phyloP scores from a whole-genome alignment of 148 eudicot species.

The Amaranthus palmeri region DNA sequence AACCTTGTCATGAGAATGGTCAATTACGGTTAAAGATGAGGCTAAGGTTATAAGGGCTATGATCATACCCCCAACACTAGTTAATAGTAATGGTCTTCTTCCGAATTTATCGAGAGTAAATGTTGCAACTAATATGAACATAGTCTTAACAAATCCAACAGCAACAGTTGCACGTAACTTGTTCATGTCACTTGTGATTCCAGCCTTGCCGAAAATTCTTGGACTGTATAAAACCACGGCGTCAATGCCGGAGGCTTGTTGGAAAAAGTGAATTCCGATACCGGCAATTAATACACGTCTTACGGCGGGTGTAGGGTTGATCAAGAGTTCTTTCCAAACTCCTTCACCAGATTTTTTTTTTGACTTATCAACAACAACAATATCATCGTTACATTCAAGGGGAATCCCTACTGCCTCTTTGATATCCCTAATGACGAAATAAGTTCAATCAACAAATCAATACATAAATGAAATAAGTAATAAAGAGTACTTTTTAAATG shows the following conservation, averaged over 20 bases:
- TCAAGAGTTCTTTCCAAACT: slow-evolving; percentile 57
- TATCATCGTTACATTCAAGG: slow-evolving; percentile 49
- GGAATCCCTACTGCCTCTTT: slow-evolving; percentile 72
- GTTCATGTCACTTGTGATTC: slow-evolving; percentile 36
- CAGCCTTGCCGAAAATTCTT: slow-evolving; percentile 53
- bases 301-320: slow-evolving; percentile 44
- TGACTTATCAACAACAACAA: slow-evolving; percentile 36
- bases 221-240: slow-evolving; percentile 71
- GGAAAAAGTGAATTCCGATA: slow-evolving; percentile 70
- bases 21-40: slow-evolving; percentile 41
- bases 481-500: too few species aligned
- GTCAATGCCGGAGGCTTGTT: slow-evolving; percentile 64
- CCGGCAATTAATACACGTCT: slow-evolving; percentile 55
- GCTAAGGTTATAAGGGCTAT: slow-evolving; percentile 34
- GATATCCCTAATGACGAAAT: slow-evolving; percentile 31
- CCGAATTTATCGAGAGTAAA: slow-evolving; percentile 54
- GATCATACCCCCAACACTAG: slow-evolving; percentile 60
- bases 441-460: too few species aligned
- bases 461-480: too few species aligned
- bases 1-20: slow-evolving; percentile 27
- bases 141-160: slow-evolving; percentile 58
- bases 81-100: slow-evolving; percentile 47
- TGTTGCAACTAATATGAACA: slow-evolving; percentile 59
- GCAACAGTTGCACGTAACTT: slow-evolving; percentile 58
- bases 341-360: slow-evolving; percentile 32